Conservation (phyloP, 768 basidiomycete genomes). For the Leccinum obscurum region DNA sequence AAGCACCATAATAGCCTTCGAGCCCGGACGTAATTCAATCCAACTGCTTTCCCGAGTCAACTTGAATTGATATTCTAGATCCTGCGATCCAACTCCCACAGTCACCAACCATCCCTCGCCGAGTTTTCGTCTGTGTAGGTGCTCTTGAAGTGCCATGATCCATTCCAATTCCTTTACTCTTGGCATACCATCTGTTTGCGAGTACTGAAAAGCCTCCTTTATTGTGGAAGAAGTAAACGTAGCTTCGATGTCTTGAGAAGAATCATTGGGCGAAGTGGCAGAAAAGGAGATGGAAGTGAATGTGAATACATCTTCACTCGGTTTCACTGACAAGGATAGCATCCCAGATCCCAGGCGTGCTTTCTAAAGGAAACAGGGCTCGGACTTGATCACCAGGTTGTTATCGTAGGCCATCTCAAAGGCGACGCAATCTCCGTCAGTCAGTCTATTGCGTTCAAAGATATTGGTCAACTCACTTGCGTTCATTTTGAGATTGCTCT, state of each 20-base stretch:
- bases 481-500: constrained; percentile 53
- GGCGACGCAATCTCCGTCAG: neutral
- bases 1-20: constrained; percentile 57
- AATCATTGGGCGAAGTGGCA: constrained; percentile 9
- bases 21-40: neutral
- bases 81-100: constrained; percentile 78
- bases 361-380: neutral
- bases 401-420: neutral
- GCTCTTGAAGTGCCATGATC: constrained; percentile 64
- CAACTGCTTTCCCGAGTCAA: neutral
- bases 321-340: neutral
- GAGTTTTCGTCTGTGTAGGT: constrained; percentile 55
- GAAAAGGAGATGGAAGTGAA: neutral
- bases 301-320: constrained; percentile 15
- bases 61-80: constrained; percentile 53
- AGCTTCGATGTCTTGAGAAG: constrained; percentile 43
- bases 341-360: neutral
- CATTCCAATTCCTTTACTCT: constrained; percentile 49
- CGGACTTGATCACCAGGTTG: neutral
- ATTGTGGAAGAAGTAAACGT: constrained; percentile 48
- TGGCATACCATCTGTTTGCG: constrained; percentile 63
- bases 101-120: constrained; percentile 68
- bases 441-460: neutral
- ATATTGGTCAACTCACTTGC: constrained; percentile 43
- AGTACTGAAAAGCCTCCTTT: constrained; percentile 61